Conservation (phyloP, 495 filamentous ascomycete genomes). For the Astrothelium subdiscretum region DNA sequence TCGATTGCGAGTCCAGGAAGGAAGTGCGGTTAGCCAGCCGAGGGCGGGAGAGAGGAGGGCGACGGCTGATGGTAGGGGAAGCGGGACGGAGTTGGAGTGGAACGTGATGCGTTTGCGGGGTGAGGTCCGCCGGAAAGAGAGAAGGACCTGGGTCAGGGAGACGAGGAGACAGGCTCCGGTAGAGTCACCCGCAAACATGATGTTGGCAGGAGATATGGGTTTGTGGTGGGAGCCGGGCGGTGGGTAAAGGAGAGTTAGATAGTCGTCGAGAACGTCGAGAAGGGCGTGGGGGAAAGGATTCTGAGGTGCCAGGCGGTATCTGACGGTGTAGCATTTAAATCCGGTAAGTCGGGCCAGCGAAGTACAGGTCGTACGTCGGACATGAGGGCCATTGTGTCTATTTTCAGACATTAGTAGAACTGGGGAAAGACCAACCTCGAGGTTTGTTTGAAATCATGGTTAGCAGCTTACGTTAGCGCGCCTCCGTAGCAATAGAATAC, state of each 20-base stretch:
- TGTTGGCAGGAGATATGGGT: slow-evolving; percentile 4
- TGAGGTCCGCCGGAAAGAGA: background rate
- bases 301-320: slow-evolving; percentile 30
- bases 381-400: background rate
- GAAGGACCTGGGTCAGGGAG: slow-evolving; percentile 11
- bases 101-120: background rate
- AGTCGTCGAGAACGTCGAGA: slow-evolving; percentile 20
- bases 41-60: slow-evolving; percentile 2
- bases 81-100: slow-evolving; percentile 4
- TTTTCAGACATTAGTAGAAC: background rate
- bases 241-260: slow-evolving; percentile 15
- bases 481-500: background rate
- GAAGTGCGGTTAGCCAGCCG: slow-evolving; percentile 6
- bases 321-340: background rate
- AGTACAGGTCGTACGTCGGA: background rate
- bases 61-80: slow-evolving; percentile 12
- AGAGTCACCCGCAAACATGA: slow-evolving; percentile 19
- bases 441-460: too few relatives aligned
- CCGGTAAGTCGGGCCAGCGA: background rate
- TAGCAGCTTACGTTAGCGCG: background rate
- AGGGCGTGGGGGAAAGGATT: slow-evolving; percentile 24
- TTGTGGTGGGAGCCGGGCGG: slow-evolving; percentile 9
- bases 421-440: background rate
- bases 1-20: slow-evolving; percentile 6
- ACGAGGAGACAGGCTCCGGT: slow-evolving; percentile 15